Conservation (phyloP, 2,329 filamentous ascomycete species). For the Dactylonectria macrodidyma region DNA sequence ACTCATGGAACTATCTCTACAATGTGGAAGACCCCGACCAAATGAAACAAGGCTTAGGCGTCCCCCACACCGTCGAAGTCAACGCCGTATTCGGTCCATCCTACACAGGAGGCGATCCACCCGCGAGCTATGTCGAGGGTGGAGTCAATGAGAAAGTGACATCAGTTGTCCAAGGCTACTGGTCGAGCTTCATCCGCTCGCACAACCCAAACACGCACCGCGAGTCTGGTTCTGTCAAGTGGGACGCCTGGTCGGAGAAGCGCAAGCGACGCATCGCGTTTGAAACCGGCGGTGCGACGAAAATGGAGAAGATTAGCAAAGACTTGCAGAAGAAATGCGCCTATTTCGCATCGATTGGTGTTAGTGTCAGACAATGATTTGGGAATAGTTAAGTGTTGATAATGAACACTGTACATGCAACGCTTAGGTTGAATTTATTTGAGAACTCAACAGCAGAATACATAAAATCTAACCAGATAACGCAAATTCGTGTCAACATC, state of each 20-base stretch:
- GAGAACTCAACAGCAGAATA: background rate
- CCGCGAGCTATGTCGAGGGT: constrained; percentile 68
- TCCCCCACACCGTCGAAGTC: constrained; percentile 77
- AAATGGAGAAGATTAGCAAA: constrained; percentile 55
- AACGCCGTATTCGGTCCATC: constrained; percentile 77
- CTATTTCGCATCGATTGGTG: constrained; percentile 38
- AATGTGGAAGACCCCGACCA: constrained; percentile 73
- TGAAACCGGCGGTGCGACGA: constrained; percentile 55
- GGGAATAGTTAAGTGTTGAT: background rate
- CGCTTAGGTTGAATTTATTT: background rate
- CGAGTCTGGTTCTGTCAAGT: constrained; percentile 52
- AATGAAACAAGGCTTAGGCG: constrained; percentile 70
- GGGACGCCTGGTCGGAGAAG: constrained; percentile 56
- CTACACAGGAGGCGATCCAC: constrained; percentile 63
- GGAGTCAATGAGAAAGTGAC: constrained; percentile 71
- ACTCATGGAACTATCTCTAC: constrained; percentile 79
- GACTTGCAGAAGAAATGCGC: constrained; percentile 46
- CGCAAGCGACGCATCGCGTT: constrained; percentile 56
- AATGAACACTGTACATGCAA: background rate
- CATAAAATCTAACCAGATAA: too few relatives aligned
- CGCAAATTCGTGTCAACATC: too few relatives aligned
- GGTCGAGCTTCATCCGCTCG: constrained; percentile 79
- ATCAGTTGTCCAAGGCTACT: constrained; percentile 77
- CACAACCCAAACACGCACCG: constrained; percentile 73
- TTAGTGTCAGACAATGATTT: constrained; percentile 34